These are phyloP conservation scores for Xerocomus minutiporus DNA, from an alignment of 1,284 basidiomycete genomes.

Conservation along the genomic window DNA sequence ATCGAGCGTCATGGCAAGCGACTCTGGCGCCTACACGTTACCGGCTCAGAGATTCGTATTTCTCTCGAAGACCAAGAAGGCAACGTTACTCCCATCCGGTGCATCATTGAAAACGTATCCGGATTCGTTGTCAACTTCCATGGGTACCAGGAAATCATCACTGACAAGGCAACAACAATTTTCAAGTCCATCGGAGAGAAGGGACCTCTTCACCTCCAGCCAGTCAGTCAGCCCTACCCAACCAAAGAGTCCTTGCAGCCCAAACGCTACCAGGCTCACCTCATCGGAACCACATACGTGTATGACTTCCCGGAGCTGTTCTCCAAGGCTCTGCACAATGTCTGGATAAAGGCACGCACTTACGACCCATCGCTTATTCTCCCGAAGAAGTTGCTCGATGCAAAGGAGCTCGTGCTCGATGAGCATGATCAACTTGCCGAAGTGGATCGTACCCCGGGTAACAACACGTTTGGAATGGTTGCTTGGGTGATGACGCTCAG, in stretches of 20 bases:
- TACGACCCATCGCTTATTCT: conserved; percentile 63
- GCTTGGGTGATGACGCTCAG: conserved; percentile 93
- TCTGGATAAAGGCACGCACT: conserved; percentile 77
- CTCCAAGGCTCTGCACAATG: conserved; percentile 91
- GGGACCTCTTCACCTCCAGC: conserved; percentile 90
- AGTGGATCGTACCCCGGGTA: conserved; percentile 88
- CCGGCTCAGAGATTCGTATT: conserved; percentile 95
- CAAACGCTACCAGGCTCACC: conserved; percentile 98
- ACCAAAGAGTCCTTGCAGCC: conserved; percentile 99
- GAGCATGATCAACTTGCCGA: conserved; percentile 89
- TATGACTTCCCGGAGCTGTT: conserved; percentile 99
- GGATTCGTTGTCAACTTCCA: conserved; percentile 99
- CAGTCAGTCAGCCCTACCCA: conserved; percentile 87
- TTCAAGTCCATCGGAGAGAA: conserved; percentile 95
- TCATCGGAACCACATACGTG: conserved; percentile 96
- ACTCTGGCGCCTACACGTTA: conserved; percentile 97
- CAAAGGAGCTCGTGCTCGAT: conserved; percentile 89
- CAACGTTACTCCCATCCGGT: conserved; percentile 91
- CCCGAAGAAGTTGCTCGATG: conserved; percentile 78
- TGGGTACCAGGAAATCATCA: conserved; percentile 97
- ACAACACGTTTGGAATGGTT: conserved; percentile 97
- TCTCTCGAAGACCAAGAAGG: conserved; percentile 91
- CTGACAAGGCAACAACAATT: conserved; percentile 90
- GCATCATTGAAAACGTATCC: conserved; percentile 97
- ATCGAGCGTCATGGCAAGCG: conserved; percentile 98